Conservation (phyloP, 2,329 filamentous ascomycete genomes). For the Aureobasidium melanogenum region DNA sequence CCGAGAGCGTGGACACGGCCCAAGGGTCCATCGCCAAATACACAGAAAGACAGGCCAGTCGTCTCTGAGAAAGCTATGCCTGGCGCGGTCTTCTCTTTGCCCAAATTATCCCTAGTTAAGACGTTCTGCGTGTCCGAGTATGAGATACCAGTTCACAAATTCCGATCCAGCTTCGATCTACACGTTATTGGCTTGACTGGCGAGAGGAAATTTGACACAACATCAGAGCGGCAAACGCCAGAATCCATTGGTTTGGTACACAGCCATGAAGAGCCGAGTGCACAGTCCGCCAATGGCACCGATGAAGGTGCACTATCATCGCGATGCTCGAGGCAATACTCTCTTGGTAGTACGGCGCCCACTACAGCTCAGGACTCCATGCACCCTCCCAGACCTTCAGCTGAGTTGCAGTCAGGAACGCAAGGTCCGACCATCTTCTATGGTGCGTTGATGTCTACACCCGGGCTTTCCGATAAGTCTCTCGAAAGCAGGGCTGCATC, state of each 20-base stretch:
- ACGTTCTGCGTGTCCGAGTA: conserved; percentile 9
- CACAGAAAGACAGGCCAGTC: background rate
- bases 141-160: background rate
- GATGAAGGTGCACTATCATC: background rate
- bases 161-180: background rate
- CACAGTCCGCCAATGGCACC: background rate
- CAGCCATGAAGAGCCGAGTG: background rate
- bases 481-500: background rate
- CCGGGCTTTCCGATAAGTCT: background rate
- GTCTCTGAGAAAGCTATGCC: background rate
- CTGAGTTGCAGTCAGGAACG: background rate
- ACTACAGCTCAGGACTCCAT: background rate
- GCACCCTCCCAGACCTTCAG: background rate
- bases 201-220: background rate
- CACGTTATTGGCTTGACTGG: background rate
- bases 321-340: background rate
- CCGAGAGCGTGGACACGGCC: background rate
- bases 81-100: background rate
- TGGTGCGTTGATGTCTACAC: background rate
- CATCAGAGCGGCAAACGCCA: background rate
- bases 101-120: background rate
- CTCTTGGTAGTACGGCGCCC: background rate
- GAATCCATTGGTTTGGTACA: background rate
- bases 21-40: background rate
- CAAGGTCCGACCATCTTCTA: background rate